These are phyloP conservation scores for Pseudogymnoascus sp. DNA, from an alignment of 2,329 filamentous ascomycete species.

Conservation along the genomic window DNA sequence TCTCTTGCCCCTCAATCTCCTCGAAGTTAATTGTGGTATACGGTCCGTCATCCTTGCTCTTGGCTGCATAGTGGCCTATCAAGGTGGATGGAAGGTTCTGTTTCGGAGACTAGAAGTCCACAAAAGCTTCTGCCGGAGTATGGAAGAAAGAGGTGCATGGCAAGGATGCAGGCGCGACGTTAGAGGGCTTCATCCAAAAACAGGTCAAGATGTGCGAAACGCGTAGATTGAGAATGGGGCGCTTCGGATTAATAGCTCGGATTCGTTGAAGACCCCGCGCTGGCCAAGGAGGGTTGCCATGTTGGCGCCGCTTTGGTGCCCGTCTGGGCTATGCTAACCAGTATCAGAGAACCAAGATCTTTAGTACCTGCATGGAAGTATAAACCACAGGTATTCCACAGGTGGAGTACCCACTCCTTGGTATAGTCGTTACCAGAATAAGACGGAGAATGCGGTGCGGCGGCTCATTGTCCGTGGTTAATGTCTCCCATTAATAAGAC, in stretches of 20 bases:
- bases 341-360: neutral
- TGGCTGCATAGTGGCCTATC: neutral
- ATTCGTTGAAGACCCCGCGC: neutral
- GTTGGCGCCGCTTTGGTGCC: conserved; percentile 2
- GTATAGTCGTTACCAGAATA: neutral
- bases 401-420: neutral
- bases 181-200: neutral
- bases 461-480: conserved; percentile 4
- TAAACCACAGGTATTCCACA: neutral
- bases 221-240: neutral
- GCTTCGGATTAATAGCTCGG: conserved; percentile 1
- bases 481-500: neutral
- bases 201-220: neutral
- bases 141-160: neutral
- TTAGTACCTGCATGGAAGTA: neutral
- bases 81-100: neutral
- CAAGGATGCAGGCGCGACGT: neutral
- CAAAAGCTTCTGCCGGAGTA: conserved; percentile 7
- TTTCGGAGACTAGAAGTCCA: neutral
- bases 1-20: conserved; percentile 1
- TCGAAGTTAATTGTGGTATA: neutral
- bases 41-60: neutral
- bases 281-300: neutral
- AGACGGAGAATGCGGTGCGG: conserved; percentile 1
- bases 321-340: conserved; percentile 1